Conservation (phyloP, 2,329 filamentous ascomycete species). For the Seiridium unicorne region DNA sequence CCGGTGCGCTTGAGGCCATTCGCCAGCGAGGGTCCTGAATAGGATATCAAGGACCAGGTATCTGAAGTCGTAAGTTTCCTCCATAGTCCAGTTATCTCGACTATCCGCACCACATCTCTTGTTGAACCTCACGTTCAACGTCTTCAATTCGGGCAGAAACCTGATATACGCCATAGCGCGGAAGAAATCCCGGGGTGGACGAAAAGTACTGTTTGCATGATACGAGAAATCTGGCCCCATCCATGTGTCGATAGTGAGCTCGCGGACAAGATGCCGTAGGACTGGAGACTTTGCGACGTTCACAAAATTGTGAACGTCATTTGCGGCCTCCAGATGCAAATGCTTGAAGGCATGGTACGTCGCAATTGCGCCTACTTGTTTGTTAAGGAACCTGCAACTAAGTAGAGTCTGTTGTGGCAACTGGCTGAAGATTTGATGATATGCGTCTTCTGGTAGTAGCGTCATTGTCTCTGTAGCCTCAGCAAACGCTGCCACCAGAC, state of each 20-base stretch:
- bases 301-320: neutral
- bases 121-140: neutral
- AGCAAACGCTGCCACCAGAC: too few relatives aligned
- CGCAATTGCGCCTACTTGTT: neutral
- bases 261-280: slow-evolving; percentile 5
- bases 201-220: neutral
- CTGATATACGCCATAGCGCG: slow-evolving; percentile 3
- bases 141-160: neutral
- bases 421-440: neutral
- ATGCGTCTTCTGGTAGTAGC: neutral
- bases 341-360: slow-evolving; percentile 7
- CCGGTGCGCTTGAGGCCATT: slow-evolving; percentile 1
- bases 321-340: neutral
- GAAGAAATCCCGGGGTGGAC: neutral
- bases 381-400: slow-evolving; percentile 5
- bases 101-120: neutral
- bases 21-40: slow-evolving; percentile 5
- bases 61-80: neutral
- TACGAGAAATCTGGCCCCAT: neutral
- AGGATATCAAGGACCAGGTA: neutral
- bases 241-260: slow-evolving; percentile 8
- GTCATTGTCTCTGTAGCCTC: neutral
- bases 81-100: neutral
- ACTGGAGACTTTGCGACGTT: slow-evolving; percentile 1
- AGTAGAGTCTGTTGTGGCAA: neutral